Evolutionary conservation across 2,329 filamentous ascomycete genomes (phyloP), one percentile per base, ranked within the genome.

Genomic region (Ophiostoma sp.): DNA sequence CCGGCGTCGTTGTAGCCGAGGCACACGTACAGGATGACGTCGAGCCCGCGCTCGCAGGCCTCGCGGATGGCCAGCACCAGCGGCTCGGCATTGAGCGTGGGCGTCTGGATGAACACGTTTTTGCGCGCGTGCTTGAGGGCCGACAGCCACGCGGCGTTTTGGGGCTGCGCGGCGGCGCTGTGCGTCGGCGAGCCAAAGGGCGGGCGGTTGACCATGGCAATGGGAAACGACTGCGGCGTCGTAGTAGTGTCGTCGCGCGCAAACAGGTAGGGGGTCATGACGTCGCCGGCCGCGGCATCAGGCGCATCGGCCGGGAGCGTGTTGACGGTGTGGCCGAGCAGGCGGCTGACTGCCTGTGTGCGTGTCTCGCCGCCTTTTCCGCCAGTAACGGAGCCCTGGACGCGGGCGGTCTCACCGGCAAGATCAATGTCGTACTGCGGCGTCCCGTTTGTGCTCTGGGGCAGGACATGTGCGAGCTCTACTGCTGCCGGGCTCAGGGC

Each of bases 1-100:
- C 91, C 91, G 0, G 86, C 81, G 73, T 94, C 91, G 73, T 94
- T 94, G 79, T 94, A 94, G 1, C 91, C 90, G 0, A 94, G 84
- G 73, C 90, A 92, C 1, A 93, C 83, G 73, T 91, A 93, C 76
- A 87, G 89, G 0, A 85, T 87, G 0, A 93, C 87, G 68, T 88
- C 81, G 0, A 93, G 79, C 0, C 90, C 90, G 1, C 90, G 82
- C 72, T 87, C 83, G n/a, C 89, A 84, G 0, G 91, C 90, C 3
- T 83, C 83, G 0, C 85, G 76, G 3, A 94, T 83, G 0, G 87
- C 88, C 0, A 87, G 84, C 0, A 93, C 75, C 0, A 93, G 79
- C 0, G 87, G 88, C 70, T 86, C 85, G 0, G 91, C 90, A 75
- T 94, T 94, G 52, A 94, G 83, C 31, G 92, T 90, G 0, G 91